These are phyloP conservation scores for Ceratocystiopsis minuta DNA, from an alignment of 2,329 filamentous ascomycete species.

Conservation along the genomic window DNA sequence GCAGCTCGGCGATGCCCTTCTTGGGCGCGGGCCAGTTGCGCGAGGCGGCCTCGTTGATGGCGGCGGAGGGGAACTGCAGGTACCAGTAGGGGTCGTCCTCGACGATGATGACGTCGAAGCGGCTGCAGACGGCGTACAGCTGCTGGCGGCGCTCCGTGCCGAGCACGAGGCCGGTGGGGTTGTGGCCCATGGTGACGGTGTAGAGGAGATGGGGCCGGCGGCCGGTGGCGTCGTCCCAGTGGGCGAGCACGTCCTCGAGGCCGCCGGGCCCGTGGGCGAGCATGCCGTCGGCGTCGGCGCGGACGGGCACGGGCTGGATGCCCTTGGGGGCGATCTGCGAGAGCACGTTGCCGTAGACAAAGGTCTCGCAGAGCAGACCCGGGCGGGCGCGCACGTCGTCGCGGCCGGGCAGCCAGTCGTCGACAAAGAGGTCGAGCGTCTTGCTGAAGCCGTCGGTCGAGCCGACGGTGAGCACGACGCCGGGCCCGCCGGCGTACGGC, in stretches of 20 bases:
- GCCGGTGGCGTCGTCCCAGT: conserved; percentile 62
- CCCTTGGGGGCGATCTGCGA: conserved; percentile 49
- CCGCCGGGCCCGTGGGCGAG: conserved; percentile 52
- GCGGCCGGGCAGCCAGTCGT: conserved; percentile 50
- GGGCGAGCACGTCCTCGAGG: conserved; percentile 58
- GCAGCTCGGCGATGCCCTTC: conserved; percentile 9
- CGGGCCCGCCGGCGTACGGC: conserved; percentile 59
- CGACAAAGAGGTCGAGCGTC: conserved; percentile 53
- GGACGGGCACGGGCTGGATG: conserved; percentile 54
- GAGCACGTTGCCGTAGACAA: conserved; percentile 63
- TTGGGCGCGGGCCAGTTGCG: conserved; percentile 18
- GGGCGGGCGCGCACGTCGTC: conserved; percentile 52
- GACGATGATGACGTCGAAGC: conserved; percentile 77
- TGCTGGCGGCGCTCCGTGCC: conserved; percentile 56
- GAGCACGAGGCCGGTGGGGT: conserved; percentile 64
- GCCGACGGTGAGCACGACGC: conserved; percentile 64
- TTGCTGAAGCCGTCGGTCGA: conserved; percentile 77
- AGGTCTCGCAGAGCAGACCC: conserved; percentile 64
- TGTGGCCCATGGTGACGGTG: conserved; percentile 83
- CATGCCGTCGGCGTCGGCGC: conserved; percentile 69
- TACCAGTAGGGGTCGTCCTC: conserved; percentile 97
- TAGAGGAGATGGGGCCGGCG: conserved; percentile 72
- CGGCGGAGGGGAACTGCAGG: conserved; percentile 67
- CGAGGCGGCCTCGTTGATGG: conserved; percentile 29
- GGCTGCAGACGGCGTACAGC: conserved; percentile 62